A percentile compares a stretch with the other conserved stretches of the same genome.
phyloP scores from a whole-genome alignment of 805 yeast genomes.

The Candida sakaeoensis region DNA sequence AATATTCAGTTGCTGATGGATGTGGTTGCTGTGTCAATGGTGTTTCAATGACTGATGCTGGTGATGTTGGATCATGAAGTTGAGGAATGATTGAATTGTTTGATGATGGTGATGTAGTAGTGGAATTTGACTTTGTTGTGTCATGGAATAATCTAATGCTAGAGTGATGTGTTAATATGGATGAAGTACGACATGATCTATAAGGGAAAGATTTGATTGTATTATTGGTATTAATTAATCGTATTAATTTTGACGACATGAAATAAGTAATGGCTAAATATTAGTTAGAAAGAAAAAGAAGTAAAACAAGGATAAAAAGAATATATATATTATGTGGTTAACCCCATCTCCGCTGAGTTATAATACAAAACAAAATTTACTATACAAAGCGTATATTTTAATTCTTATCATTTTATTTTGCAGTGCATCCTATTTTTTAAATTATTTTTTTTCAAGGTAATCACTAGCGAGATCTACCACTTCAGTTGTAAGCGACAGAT shows the following conservation, averaged over 20 bases:
- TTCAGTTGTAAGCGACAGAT: no score
- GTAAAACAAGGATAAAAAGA: not conserved
- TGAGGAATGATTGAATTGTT: constrained; percentile 4
- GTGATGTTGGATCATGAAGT: constrained; percentile 4
- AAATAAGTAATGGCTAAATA: no score
- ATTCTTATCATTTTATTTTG: no score
- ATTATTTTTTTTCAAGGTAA: no score
- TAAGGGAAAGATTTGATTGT: not conserved
- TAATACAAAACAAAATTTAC: no score
- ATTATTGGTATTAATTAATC: constrained; percentile 1
- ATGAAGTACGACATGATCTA: not conserved
- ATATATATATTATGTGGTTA: no score
- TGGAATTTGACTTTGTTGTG: constrained; percentile 2
- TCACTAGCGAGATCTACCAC: no score
- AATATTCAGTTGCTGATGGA: constrained; percentile 25
- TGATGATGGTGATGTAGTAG: constrained; percentile 5
- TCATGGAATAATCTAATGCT: constrained; percentile 2
- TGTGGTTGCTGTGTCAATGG: constrained; percentile 6
- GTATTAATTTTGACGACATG: constrained; percentile 1
- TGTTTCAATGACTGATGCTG: constrained; percentile 4
- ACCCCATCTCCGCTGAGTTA: no score
- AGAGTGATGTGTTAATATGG: not conserved
- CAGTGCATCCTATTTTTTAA: no score
- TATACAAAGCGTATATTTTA: no score
- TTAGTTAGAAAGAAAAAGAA: not conserved